Conservation (phyloP, 805 yeast species). For the Lipomyces yamadae region DNA sequence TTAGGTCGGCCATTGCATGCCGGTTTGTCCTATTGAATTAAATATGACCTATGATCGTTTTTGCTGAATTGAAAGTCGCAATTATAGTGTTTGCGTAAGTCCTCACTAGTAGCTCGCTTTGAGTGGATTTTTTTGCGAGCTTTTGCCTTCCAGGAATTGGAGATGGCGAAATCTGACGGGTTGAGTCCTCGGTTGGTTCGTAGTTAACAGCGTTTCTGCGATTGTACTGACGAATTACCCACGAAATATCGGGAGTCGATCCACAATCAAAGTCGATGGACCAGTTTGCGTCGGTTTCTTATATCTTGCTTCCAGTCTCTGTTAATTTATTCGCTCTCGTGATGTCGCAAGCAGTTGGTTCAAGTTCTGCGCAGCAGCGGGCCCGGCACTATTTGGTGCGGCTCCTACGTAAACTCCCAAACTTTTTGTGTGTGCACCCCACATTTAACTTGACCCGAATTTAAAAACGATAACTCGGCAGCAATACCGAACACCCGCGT, state of each 20-base stretch:
- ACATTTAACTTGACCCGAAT: not conserved
- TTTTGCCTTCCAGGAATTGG: too few relatives aligned
- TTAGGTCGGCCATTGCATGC: slow-evolving; percentile 23
- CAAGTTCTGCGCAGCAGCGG: not conserved
- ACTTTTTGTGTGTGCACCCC: too few relatives aligned
- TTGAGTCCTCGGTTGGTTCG: too few relatives aligned
- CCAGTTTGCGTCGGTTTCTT: not conserved
- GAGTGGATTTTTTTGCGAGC: not conserved
- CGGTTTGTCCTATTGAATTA: not conserved
- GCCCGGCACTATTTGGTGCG: not conserved
- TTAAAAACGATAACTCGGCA: too few relatives aligned
- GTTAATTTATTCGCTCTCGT: not conserved
- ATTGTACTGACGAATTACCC: not conserved
- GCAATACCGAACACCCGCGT: too few relatives aligned
- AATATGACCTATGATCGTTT: not conserved
- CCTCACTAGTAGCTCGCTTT: not conserved
- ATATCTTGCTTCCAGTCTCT: not conserved
- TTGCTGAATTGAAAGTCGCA: not conserved
- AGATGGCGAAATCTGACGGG: too few relatives aligned
- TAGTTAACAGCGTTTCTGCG: too few relatives aligned
- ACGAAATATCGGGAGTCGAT: not conserved
- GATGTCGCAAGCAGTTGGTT: not conserved
- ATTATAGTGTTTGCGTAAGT: not conserved
- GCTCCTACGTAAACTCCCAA: not conserved
- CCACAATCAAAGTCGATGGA: not conserved